Evolutionary conservation across 1,284 basidiomycete species (phyloP), one percentile per base, ranked within the genome.

Genomic region (Fomitopsis betulina): DNA sequence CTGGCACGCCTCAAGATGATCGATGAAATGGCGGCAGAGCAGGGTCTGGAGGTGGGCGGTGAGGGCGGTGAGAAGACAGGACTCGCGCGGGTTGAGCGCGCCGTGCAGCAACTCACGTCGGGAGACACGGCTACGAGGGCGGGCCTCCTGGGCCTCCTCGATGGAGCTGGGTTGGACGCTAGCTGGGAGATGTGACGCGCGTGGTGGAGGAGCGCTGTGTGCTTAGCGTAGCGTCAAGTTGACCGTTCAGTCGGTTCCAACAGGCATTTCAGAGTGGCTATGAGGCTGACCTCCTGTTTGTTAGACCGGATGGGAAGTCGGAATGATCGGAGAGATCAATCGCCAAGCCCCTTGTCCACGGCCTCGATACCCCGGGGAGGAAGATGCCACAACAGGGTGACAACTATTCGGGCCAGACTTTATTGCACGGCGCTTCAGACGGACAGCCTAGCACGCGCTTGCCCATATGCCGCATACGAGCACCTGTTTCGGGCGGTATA

Each of bases 1-100:
- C 68, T 82, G 6, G 72, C 72, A 42, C 79, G 86, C 42, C 69
- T 89, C 59, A 76, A 75, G 65, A 76, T 76, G 63, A 80, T 84
- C 19, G 78, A 82, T 59, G 75, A 76, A 59, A 71, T 76, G 59
- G 75, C 77, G 3, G 75, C 76, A 37, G 71, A 74, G 55, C 63
- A 73, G 30, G 77, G 76, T 9, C 57, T 74, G 54, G 72, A 76
- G 64, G 73, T 77, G 10, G 74, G 78, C 25, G 69, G 75, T 5
- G 77, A 80, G 57, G 76, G 74, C 2, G 75, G 74, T 4, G 76
- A 73, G 35, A 69, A 74, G 61, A 77, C 77, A 4, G 82, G 82
- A 9, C 62, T 84, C 19, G 68, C 67, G n/a, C 72, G 83, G 21
- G 77, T 84, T 2, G 80, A 84, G 60, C 69, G 75, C 32, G 83